These are phyloP conservation scores for Globisporangium parvum DNA, from an alignment of 352 stramenopile genomes.

Conservation along the genomic window DNA sequence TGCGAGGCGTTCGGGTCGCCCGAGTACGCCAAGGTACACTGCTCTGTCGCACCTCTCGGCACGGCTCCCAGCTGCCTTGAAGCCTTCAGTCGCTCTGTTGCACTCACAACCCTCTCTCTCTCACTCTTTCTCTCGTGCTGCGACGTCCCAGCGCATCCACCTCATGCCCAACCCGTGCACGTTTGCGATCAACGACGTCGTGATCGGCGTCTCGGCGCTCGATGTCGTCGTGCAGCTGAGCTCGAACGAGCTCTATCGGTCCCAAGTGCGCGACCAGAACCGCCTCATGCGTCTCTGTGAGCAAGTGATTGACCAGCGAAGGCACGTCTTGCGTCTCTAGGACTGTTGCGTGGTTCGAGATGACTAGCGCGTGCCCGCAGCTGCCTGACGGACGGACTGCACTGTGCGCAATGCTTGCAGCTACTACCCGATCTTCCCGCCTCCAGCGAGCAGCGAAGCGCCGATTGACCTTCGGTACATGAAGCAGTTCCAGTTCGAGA, in stretches of 20 bases:
- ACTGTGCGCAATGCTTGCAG: conserved; percentile 11
- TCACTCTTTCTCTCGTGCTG: neutral
- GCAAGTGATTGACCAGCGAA: conserved; percentile 77
- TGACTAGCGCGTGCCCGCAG: neutral
- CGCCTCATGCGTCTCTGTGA: conserved; percentile 70
- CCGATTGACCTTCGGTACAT: conserved; percentile 92
- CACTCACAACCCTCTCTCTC: too few species aligned
- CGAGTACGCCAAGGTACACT: conserved; percentile 52
- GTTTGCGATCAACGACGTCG: conserved; percentile 92
- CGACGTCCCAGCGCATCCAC: conserved; percentile 71
- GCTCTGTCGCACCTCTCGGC: neutral
- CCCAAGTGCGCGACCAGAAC: conserved; percentile 55
- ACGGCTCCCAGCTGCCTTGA: too few species aligned
- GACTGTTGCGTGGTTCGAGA: neutral
- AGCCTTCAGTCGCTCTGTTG: neutral
- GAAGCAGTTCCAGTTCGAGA: conserved; percentile 88
- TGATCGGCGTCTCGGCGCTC: conserved; percentile 90
- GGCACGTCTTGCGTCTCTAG: conserved; percentile 18
- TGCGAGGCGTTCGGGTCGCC: conserved; percentile 56
- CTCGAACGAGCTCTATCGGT: conserved; percentile 68
- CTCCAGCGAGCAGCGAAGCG: conserved; percentile 46
- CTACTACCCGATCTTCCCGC: conserved; percentile 80
- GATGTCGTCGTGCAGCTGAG: conserved; percentile 89
- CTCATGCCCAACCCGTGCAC: conserved; percentile 95
- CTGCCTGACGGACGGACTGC: neutral